Percentiles rank a stretch among this genome's conserved stretches.
These are phyloP conservation scores for Beauveria pseudobassiana DNA, from an alignment of 2,329 filamentous ascomycete genomes.

Conservation along the genomic window DNA sequence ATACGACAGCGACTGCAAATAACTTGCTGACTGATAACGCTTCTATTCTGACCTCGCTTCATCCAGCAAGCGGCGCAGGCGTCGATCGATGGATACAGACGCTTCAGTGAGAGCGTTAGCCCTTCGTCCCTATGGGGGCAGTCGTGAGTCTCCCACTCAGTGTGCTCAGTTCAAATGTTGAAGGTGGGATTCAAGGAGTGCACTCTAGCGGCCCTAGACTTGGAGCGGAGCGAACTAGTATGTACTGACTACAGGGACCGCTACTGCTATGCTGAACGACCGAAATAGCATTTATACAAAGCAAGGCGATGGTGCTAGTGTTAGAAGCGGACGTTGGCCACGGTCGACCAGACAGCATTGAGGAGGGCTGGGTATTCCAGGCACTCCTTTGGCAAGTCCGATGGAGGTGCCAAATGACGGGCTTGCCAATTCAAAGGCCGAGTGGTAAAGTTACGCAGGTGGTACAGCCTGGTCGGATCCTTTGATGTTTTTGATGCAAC, in stretches of 20 bases:
- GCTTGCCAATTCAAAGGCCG: background rate
- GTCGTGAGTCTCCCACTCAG: slow-evolving; percentile 71
- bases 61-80: slow-evolving; percentile 68
- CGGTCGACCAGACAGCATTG: slow-evolving; percentile 72
- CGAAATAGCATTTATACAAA: slow-evolving; percentile 75
- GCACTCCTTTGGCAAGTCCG: slow-evolving; percentile 56
- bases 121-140: slow-evolving; percentile 74
- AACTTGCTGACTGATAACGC: slow-evolving; percentile 79
- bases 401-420: slow-evolving; percentile 35
- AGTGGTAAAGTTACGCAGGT: background rate
- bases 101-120: slow-evolving; percentile 80
- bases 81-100: slow-evolving; percentile 77
- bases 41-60: slow-evolving; percentile 80
- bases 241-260: slow-evolving; percentile 69
- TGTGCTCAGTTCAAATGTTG: slow-evolving; percentile 65
- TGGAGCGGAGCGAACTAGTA: slow-evolving; percentile 60
- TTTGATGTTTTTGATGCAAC: background rate
- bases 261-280: slow-evolving; percentile 61
- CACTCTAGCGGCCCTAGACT: slow-evolving; percentile 41
- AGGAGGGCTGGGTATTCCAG: slow-evolving; percentile 60
- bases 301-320: slow-evolving; percentile 63
- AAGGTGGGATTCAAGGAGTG: slow-evolving; percentile 43
- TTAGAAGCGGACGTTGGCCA: slow-evolving; percentile 77
- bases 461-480: background rate
- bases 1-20: slow-evolving; percentile 67